Percentiles rank a stretch among this genome's conserved stretches.
phyloP scores from a whole-genome alignment of 768 basidiomycete genomes.

The Leucocoprinus birnbaumii region DNA sequence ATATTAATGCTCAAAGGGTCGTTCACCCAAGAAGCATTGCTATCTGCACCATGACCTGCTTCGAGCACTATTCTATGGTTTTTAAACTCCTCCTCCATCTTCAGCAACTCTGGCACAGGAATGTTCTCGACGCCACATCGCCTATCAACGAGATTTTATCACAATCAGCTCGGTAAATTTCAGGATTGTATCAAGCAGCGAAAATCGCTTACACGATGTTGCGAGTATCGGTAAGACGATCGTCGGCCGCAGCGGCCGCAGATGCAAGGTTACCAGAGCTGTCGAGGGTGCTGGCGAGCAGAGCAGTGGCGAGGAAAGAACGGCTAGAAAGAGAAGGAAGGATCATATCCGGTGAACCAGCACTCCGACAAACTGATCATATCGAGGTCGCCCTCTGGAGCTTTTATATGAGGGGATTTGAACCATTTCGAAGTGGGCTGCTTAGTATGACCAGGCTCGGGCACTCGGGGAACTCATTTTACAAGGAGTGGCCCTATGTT shows the following conservation, averaged over 20 bases:
- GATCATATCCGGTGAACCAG: not conserved
- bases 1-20: slow-evolving; percentile 9
- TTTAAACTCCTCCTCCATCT: slow-evolving; percentile 1
- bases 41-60: not conserved
- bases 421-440: not conserved
- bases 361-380: not conserved
- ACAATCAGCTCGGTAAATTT: not conserved
- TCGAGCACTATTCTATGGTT: not conserved
- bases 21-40: not conserved
- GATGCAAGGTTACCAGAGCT: not conserved
- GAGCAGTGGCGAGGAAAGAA: slow-evolving; percentile 1
- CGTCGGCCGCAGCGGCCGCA: not conserved
- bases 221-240: not conserved
- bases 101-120: not conserved
- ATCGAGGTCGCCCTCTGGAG: not conserved
- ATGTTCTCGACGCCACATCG: slow-evolving; percentile 4
- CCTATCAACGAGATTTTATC: not conserved
- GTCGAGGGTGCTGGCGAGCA: slow-evolving; percentile 5
- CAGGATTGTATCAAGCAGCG: not conserved
- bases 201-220: not conserved
- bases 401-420: not conserved
- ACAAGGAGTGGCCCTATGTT: no score
- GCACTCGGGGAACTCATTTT: no score
- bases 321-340: not conserved
- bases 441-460: no score